Evolutionary conservation across 768 basidiomycete species (phyloP).

Genomic region (Boletellus emodensis): DNA sequence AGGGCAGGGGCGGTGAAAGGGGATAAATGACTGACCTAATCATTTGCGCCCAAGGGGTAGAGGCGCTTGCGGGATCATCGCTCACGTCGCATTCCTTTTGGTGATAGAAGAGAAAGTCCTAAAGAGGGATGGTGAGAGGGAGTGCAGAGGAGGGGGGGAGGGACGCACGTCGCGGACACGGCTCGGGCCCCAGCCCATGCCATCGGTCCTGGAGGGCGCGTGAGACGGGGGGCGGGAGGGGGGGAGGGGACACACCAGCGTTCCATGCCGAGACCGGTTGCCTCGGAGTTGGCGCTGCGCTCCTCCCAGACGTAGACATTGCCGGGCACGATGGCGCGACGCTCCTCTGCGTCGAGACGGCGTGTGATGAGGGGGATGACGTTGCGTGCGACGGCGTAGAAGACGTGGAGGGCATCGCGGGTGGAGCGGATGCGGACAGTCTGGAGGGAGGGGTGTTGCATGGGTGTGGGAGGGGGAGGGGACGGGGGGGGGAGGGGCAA

Average conservation of each 20-base stretch:
- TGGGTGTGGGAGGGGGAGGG: constrained; percentile 28
- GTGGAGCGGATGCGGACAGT: constrained; percentile 77
- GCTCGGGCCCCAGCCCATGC: constrained; percentile 84
- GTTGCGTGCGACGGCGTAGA: constrained; percentile 69
- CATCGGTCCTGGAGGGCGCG: constrained; percentile 43
- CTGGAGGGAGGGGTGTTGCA: constrained; percentile 75
- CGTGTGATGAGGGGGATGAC: constrained; percentile 73
- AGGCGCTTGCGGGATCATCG: constrained; percentile 40
- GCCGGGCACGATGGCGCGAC: constrained; percentile 66
- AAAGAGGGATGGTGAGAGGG: not conserved
- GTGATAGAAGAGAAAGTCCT: constrained; percentile 58
- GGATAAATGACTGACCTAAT: constrained; percentile 47
- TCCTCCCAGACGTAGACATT: constrained; percentile 91
- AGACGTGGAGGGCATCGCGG: constrained; percentile 76
- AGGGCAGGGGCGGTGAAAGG: not conserved
- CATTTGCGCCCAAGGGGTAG: constrained; percentile 74
- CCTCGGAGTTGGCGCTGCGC: constrained; percentile 76
- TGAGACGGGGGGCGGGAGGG: not conserved
- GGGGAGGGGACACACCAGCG: constrained; percentile 50
- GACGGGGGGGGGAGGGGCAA: not conserved
- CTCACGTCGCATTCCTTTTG: constrained; percentile 43
- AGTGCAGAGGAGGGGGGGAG: not conserved
- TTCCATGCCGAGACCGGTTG: constrained; percentile 82
- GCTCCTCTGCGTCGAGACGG: constrained; percentile 79
- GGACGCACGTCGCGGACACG: constrained; percentile 50